Conservation (phyloP, 106 monocot genomes). For the Dendrobium chrysotoxum region DNA sequence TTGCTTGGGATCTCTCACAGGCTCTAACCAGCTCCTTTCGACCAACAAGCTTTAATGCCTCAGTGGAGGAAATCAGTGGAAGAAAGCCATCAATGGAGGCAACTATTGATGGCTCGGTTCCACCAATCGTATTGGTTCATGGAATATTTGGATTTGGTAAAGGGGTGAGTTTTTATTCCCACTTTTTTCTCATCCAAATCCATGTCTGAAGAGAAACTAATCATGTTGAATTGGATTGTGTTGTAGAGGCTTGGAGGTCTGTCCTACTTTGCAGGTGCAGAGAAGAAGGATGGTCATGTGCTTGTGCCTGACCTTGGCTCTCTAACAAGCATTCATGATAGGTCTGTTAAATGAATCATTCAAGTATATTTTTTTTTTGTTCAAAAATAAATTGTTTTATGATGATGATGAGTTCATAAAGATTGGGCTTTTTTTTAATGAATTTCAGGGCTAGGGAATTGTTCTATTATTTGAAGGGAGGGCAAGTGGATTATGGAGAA, state of each 20-base stretch:
- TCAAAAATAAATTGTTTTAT: too few relatives aligned
- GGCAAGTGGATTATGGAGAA: slow-evolving; percentile 19
- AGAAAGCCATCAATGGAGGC: slow-evolving; percentile 11
- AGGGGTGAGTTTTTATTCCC: slow-evolving; percentile 36
- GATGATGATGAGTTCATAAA: not conserved
- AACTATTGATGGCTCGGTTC: slow-evolving; percentile 35
- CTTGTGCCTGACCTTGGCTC: slow-evolving; percentile 89
- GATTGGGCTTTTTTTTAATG: not conserved
- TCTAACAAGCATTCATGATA: slow-evolving; percentile 75
- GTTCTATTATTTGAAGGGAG: slow-evolving; percentile 26
- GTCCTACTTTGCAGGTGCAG: slow-evolving; percentile 78
- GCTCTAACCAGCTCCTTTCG: slow-evolving; percentile 16
- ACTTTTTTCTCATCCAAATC: not conserved
- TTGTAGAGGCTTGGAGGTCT: slow-evolving; percentile 72
- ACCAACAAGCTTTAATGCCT: not conserved
- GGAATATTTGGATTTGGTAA: slow-evolving; percentile 87
- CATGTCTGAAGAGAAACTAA: not conserved
- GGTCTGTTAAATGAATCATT: too few relatives aligned
- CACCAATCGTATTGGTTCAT: slow-evolving; percentile 75
- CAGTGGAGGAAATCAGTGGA: slow-evolving; percentile 3
- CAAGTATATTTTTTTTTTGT: too few relatives aligned
- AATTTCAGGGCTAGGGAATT: slow-evolving; percentile 15
- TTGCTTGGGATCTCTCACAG: slow-evolving; percentile 84
- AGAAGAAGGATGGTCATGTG: slow-evolving; percentile 70
- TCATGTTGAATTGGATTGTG: not conserved